Percentiles rank a stretch among this genome's conserved stretches.
phyloP scores from a whole-genome alignment of 805 yeast species.

The Cyberlindnera saturnus region DNA sequence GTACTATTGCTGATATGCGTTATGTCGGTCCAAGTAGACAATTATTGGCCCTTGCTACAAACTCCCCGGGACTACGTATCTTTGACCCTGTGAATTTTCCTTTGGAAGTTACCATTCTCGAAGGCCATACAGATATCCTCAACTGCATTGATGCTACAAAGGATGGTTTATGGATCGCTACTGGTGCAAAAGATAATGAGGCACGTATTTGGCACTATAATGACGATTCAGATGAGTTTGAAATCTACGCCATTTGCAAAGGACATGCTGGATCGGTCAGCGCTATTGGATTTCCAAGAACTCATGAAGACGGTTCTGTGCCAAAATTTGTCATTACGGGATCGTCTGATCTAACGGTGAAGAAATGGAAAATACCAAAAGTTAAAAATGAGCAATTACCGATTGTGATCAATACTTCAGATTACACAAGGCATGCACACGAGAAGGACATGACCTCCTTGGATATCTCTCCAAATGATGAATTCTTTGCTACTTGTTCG shows the following conservation, averaged over 20 bases:
- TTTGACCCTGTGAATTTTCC: slow-evolving; percentile 54
- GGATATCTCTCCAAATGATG: slow-evolving; percentile 88
- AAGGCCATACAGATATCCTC: slow-evolving; percentile 83
- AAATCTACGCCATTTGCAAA: slow-evolving; percentile 52
- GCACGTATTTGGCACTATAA: slow-evolving; percentile 78
- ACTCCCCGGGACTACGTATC: slow-evolving; percentile 81
- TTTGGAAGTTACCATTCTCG: slow-evolving; percentile 56
- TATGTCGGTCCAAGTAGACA: slow-evolving; percentile 58
- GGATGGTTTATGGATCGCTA: slow-evolving; percentile 86
- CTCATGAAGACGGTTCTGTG: slow-evolving; percentile 18
- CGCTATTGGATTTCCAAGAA: slow-evolving; percentile 63
- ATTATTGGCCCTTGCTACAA: slow-evolving; percentile 81
- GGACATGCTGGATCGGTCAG: slow-evolving; percentile 90
- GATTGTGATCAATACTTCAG: slow-evolving; percentile 50
- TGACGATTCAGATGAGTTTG: slow-evolving; percentile 34
- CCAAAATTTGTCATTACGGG: slow-evolving; percentile 82
- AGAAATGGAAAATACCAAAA: slow-evolving; percentile 76
- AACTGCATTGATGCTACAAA: slow-evolving; percentile 70
- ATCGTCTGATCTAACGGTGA: slow-evolving; percentile 80
- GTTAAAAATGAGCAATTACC: slow-evolving; percentile 46
- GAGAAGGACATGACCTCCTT: slow-evolving; percentile 91
- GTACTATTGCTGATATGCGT: slow-evolving; percentile 86
- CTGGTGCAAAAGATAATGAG: slow-evolving; percentile 85
- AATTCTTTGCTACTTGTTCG: slow-evolving; percentile 84
- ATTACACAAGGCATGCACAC: slow-evolving; percentile 91